Base-by-base conservation (phyloP, 1,284 basidiomycete species). In the Puccinia horiana region DNA sequence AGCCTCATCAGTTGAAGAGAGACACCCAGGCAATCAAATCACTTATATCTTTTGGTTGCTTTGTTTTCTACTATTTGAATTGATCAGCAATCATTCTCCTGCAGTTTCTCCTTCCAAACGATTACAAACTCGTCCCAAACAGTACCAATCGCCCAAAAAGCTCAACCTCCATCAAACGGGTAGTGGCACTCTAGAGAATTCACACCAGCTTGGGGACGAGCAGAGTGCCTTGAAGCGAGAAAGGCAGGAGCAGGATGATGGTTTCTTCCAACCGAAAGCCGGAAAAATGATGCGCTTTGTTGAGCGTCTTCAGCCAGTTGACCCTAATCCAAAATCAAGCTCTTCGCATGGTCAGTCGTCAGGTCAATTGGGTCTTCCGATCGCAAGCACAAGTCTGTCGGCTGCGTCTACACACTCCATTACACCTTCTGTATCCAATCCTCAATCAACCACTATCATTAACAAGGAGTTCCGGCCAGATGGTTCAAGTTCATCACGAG, bases 251-350 rank as follows among this genome's bases (percentile, higher is more conserved):
- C 72, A 81, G 47, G 80, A 81, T 26, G 80, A 81, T 40, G 80
- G 80, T 3, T 81, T 81, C 56, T 49, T 42, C 20, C 72, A 81
- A 40, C 72, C 80, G 18, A 81, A 81, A 52, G 70, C 54, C 32
- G 72, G 80, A 1, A 81, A 81, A 42, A 75, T 81, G 61, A 81
- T 81, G 80, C 69, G 58, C 29, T 81, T 81, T 29, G 72, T 81
- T 29, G 72, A 74, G 56, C 80, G 80, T 72, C 67, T 75, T 44
- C 54, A 75, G 23, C 54, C 26, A n/a, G 35, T 0, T 26, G 54
- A 58, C 40, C n/a, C 20, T 26, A 42, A 37, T 58, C n/a, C 54
- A 14, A 42, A 61, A 35, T 20, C 54, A 26, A 56, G 23, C 42
- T 16, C 12, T 29, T 73, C 49, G 20, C 26, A 73, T 73, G 70